These are phyloP conservation scores for Zygosaccharomyces pseudobailii DNA, from an alignment of 1,139 yeast genomes.

Conservation along the genomic window DNA sequence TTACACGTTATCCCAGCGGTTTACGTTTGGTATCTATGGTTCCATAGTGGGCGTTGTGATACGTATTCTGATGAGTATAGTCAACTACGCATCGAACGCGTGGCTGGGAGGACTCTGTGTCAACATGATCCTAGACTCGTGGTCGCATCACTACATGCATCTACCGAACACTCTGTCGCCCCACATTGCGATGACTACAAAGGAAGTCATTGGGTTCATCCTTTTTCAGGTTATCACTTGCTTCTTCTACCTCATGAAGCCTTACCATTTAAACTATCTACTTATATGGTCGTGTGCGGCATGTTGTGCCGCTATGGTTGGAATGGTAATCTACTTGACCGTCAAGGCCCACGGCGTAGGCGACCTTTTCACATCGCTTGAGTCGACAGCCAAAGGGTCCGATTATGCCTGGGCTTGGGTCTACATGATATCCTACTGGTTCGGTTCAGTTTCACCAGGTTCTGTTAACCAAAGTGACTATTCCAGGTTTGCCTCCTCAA, in stretches of 20 bases:
- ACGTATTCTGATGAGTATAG: slow-evolving; percentile 40
- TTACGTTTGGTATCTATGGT: slow-evolving; percentile 44
- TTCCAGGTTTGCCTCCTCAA: slow-evolving; percentile 40
- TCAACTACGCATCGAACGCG: slow-evolving; percentile 41
- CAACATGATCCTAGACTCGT: slow-evolving; percentile 36
- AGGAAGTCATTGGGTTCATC: slow-evolving; percentile 41
- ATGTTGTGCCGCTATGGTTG: slow-evolving; percentile 41
- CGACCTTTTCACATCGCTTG: slow-evolving; percentile 33
- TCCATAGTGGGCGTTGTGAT: slow-evolving; percentile 41
- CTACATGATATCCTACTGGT: slow-evolving; percentile 41
- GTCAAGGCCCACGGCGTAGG: slow-evolving; percentile 40
- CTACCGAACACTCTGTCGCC: slow-evolving; percentile 36
- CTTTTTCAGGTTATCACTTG: slow-evolving; percentile 40
- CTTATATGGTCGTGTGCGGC: slow-evolving; percentile 38
- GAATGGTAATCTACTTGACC: slow-evolving; percentile 38
- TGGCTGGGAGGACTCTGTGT: slow-evolving; percentile 41
- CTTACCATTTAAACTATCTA: slow-evolving; percentile 38
- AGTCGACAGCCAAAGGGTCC: slow-evolving; percentile 32
- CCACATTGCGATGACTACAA: slow-evolving; percentile 38
- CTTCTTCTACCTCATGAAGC: slow-evolving; percentile 38
- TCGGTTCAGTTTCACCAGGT: slow-evolving; percentile 43
- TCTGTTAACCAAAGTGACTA: slow-evolving; percentile 36
- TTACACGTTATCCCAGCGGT: slow-evolving; percentile 42
- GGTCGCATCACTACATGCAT: slow-evolving; percentile 36
- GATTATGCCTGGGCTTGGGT: slow-evolving; percentile 41